Base-by-base conservation (phyloP, 2,329 filamentous ascomycete species). In the Penicillium frequentans region DNA sequence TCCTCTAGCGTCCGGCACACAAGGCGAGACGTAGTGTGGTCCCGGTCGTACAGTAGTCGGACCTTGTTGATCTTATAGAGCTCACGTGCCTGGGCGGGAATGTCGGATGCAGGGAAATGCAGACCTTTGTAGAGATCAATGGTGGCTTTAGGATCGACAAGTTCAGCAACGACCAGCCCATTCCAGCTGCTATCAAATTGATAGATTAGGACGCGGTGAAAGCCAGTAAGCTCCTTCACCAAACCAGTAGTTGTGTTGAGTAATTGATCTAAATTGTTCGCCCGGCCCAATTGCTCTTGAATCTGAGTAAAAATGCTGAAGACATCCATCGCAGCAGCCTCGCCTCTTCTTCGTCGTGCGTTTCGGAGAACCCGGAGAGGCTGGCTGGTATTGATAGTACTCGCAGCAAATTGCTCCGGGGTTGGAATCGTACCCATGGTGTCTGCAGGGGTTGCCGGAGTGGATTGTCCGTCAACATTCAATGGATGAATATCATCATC, bases 291-390 rank as follows among this genome's bases (percentile, higher is more conserved):
- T 71, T 96, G 92, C 65, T 96, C 91, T 70, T 96, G 91, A 1
- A 96, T 89, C 70, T 96, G 92, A 1, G 90, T 91, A 84, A 96
- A 90, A 62, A 96, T 92, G 72, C 95, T 92, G 72, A 96, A 96
- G 0, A 96, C 90, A 66, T 96, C 90, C 90, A 96, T 95, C 0
- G 90, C 93, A 0, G 90, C 90, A 5, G 90, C 89, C 68, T 95
- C 90, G 6, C 90, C 90, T 63, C 86, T 85, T 49, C 88, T 81
- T 67, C 90, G 90, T 10, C 90, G 84, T 0, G 90, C 89, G 68
- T 87, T 91, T 35, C 90, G 81, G 24, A 95, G 71, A 1, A 95
- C 85, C 37, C 91, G 82, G n/a, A 96, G 76, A 5, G 91, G 91
- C 63, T 87, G 90, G 73, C 89, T 95, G 49, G 83, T 78, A 27